Base-by-base conservation (phyloP, 805 yeast genomes). In the Grigorovia jiainica region DNA sequence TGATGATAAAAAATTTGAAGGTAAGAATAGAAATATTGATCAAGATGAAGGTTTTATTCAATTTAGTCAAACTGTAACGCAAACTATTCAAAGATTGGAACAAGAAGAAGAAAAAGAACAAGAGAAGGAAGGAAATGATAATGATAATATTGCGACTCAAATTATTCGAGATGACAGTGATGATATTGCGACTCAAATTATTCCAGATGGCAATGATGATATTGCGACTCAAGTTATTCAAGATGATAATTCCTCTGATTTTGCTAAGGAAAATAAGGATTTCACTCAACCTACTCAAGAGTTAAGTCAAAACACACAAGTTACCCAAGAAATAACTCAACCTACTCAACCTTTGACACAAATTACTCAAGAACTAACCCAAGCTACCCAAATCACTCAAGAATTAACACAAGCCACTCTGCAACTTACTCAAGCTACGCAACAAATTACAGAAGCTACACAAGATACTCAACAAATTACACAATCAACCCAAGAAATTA, bases 381-480 rank as follows among this genome's bases (percentile, higher is more conserved):
- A 9, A n/a, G 19, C 5, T 4, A 32, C 35, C 24, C 35, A 33
- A 19, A 21, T 15, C 11, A 32, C 34, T 18, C 34, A 32, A 32
- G n/a, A n/a, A n/a, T n/a, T 18, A 7, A 18, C 15, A 8, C 24
- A 33, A 2, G 15, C 21, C 9, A 33, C 35, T 10, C 35, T n/a
- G n/a, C n/a, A 33, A 33, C 23, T 18, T 5, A 33, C 35, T 19
- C 35, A 33, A 33, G 24, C 19, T 8, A 31, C 34, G 4, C 34
- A 31, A 31, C 35, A 38, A 21, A 10, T 16, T 5, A 38, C 35
- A 16, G 29, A 38, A 15, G 10, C 13, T 13, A 38, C 40, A 18
- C 34, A 38, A 15, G 18, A 25, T 7, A 38, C 40, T 27, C 40
- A 38, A 30, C 9, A n/a, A n/a, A n/a, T n/a, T n/a, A n/a, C n/a